Evolutionary conservation across 2,329 filamentous ascomycete genomes (phyloP).

Genomic region (Metarhizium sp.): DNA sequence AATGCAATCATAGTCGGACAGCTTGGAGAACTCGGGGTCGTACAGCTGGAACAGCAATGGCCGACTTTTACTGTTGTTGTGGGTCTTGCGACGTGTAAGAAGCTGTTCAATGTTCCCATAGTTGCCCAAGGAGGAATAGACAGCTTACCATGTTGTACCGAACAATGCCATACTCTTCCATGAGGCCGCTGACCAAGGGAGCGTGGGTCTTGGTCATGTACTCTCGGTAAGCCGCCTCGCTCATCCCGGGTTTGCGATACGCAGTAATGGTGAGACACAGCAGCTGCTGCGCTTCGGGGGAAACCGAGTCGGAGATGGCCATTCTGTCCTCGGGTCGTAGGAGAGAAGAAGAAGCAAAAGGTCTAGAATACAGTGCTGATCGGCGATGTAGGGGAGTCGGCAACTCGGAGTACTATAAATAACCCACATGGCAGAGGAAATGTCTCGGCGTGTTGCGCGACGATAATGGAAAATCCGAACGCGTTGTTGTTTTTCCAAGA

Average conservation of each 20-base stretch:
- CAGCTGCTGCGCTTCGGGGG: background rate
- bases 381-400: background rate
- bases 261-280: slow-evolving; percentile 8
- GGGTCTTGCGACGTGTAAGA: background rate
- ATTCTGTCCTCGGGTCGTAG: background rate
- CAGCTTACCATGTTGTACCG: slow-evolving; percentile 6
- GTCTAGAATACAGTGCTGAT: background rate
- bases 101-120: background rate
- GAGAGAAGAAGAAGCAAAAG: background rate
- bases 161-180: slow-evolving; percentile 7
- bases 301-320: background rate
- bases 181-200: slow-evolving; percentile 3
- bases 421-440: too few relatives aligned
- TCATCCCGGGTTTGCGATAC: slow-evolving; percentile 6
- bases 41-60: slow-evolving; percentile 5
- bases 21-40: slow-evolving; percentile 7
- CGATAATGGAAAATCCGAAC: too few relatives aligned
- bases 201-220: slow-evolving; percentile 8
- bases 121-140: background rate
- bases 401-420: too few relatives aligned
- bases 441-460: too few relatives aligned
- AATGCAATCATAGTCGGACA: slow-evolving; percentile 7
- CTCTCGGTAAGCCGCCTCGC: slow-evolving; percentile 4
- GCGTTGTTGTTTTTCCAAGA: too few relatives aligned
- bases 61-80: slow-evolving; percentile 5